Evolutionary conservation across 306 rosid genomes (phyloP).

Genomic region (Vachellia pachyceras): DNA sequence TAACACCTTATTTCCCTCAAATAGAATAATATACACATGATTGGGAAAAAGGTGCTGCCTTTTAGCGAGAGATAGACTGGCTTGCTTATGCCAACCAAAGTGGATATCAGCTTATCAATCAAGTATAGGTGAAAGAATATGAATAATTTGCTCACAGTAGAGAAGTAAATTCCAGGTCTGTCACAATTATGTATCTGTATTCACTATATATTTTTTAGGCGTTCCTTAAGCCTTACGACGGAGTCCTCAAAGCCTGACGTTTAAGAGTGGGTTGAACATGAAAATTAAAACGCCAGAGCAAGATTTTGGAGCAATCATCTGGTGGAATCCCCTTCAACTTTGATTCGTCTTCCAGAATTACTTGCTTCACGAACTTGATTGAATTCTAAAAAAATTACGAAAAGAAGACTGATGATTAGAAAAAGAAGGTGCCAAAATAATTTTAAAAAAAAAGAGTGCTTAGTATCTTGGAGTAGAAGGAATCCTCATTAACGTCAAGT

Average conservation of each 20-base stretch:
- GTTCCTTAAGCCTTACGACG: slow-evolving; percentile 17
- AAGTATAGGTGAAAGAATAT: not conserved
- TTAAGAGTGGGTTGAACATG: slow-evolving; percentile 37
- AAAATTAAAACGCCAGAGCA: slow-evolving; percentile 78
- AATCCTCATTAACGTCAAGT: not conserved
- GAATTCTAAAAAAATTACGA: slow-evolving; percentile 60
- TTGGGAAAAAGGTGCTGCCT: no score
- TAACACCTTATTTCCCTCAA: no score
- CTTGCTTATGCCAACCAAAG: slow-evolving; percentile 32
- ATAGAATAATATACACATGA: no score
- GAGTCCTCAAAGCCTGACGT: slow-evolving; percentile 41
- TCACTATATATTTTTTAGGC: not conserved
- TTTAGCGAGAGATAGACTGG: no score
- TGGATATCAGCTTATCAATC: not conserved
- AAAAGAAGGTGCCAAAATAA: not conserved
- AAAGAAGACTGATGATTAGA: not conserved
- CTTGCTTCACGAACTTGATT: slow-evolving; percentile 93
- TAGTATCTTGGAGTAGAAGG: slow-evolving; percentile 23
- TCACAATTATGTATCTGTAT: slow-evolving; percentile 29
- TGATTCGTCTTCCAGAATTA: slow-evolving; percentile 88
- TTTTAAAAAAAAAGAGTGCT: not conserved
- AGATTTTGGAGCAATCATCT: slow-evolving; percentile 78
- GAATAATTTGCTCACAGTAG: slow-evolving; percentile 4
- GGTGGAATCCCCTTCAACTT: slow-evolving; percentile 86
- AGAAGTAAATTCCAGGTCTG: slow-evolving; percentile 16